A percentile compares a stretch with the other conserved stretches of the same genome.
phyloP scores from a whole-genome alignment of 2,329 filamentous ascomycete genomes.

The Bipolaris gigantea region DNA sequence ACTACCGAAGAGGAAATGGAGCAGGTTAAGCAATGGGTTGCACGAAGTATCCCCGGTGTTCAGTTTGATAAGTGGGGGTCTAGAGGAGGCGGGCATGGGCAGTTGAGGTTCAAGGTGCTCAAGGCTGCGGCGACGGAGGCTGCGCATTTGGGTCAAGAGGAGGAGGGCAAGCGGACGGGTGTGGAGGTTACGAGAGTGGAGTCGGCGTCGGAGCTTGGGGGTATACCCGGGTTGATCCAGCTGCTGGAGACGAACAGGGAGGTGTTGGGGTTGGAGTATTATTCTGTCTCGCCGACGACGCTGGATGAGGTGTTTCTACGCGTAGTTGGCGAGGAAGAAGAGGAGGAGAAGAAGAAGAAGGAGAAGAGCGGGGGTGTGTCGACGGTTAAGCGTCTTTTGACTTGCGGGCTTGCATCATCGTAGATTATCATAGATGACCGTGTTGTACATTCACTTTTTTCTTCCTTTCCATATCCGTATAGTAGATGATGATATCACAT shows the following conservation, averaged over 20 bases:
- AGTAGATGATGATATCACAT: too few relatives aligned
- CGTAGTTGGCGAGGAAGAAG: slow-evolving; percentile 75
- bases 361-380: slow-evolving; percentile 6
- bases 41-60: slow-evolving; percentile 62
- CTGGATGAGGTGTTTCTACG: slow-evolving; percentile 88
- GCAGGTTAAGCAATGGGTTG: slow-evolving; percentile 67
- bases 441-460: neutral
- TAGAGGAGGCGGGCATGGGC: slow-evolving; percentile 76
- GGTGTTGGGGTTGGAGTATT: slow-evolving; percentile 75
- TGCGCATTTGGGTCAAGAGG: neutral
- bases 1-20: slow-evolving; percentile 70
- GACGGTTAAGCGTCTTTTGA: neutral
- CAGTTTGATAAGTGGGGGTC: slow-evolving; percentile 60
- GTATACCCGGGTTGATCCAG: slow-evolving; percentile 71
- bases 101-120: slow-evolving; percentile 80
- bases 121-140: slow-evolving; percentile 42
- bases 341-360: slow-evolving; percentile 44
- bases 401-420: neutral
- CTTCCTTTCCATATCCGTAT: neutral
- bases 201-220: slow-evolving; percentile 33
- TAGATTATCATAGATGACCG: neutral
- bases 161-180: slow-evolving; percentile 15
- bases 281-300: slow-evolving; percentile 82
- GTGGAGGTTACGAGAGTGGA: slow-evolving; percentile 28
- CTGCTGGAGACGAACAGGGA: slow-evolving; percentile 72